phyloP scores from a whole-genome alignment of 768 basidiomycete species.

The Coprinopsis strossmayeri region DNA sequence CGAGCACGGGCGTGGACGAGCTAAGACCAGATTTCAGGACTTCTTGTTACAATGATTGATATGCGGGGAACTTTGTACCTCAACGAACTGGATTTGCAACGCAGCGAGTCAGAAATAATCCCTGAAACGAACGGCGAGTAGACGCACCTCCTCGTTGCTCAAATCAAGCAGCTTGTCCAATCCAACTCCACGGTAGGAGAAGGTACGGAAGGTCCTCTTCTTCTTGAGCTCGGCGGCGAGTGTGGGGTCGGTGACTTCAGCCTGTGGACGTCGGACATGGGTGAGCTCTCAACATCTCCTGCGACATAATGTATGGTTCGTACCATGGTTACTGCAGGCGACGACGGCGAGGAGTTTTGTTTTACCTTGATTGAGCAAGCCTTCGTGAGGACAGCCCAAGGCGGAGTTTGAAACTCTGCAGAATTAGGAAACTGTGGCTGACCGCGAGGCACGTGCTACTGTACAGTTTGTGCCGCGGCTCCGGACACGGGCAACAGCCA shows the following conservation, averaged over 20 bases:
- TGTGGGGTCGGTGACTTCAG: constrained; percentile 90
- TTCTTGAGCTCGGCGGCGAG: constrained; percentile 97
- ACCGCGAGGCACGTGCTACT: constrained; percentile 44
- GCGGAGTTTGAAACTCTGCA: constrained; percentile 25
- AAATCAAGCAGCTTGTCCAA: constrained; percentile 97
- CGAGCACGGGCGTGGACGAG: constrained; percentile 98
- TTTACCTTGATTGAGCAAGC: constrained; percentile 18
- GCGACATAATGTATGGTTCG: constrained; percentile 17
- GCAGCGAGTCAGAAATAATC: background rate
- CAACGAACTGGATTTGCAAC: constrained; percentile 52
- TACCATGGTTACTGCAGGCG: constrained; percentile 39
- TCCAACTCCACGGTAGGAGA: constrained; percentile 97
- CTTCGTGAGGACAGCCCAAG: constrained; percentile 10
- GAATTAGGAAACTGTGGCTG: constrained; percentile 33
- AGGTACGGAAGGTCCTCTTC: constrained; percentile 97
- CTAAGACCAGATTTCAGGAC: constrained; percentile 29
- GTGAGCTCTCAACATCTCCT: background rate
- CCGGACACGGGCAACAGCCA: background rate
- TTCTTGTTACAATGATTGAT: background rate
- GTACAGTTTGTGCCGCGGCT: constrained; percentile 40
- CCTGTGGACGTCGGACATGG: constrained; percentile 34
- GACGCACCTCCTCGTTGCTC: constrained; percentile 87
- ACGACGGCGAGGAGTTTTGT: constrained; percentile 30
- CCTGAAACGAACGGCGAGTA: background rate
- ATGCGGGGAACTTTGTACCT: constrained; percentile 37